Evolutionary conservation across 2,329 filamentous ascomycete genomes (phyloP).

Genomic region (Coleophoma crateriformis): DNA sequence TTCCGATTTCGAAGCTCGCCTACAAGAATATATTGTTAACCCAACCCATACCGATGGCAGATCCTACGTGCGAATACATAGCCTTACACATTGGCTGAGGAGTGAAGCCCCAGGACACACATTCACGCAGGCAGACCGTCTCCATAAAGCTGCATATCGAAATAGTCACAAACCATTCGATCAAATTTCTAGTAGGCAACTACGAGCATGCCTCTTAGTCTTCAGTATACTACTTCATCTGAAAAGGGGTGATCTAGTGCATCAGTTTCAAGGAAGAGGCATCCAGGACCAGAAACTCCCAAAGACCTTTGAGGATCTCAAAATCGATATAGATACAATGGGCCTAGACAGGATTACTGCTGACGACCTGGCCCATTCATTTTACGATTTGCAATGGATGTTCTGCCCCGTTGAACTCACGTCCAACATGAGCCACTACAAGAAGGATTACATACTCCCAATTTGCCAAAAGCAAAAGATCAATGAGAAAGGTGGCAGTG

Average conservation of each 20-base stretch:
- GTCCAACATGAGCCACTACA: neutral
- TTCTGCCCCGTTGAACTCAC: neutral
- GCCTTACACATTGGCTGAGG: no score
- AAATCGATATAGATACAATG: neutral
- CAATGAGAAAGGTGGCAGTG: slow-evolving; percentile 11
- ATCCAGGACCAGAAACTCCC: neutral
- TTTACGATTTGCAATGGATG: neutral
- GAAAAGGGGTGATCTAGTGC: neutral
- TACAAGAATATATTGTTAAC: no score
- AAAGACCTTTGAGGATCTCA: neutral
- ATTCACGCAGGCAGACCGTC: no score
- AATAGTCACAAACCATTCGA: no score
- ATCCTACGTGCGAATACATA: no score
- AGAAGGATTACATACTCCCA: neutral
- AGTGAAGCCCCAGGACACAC: no score
- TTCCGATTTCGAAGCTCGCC: no score
- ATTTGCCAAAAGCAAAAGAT: neutral
- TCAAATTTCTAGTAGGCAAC: no score
- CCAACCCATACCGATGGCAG: no score
- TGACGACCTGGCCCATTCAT: neutral
- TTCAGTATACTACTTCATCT: neutral
- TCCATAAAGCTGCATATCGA: no score
- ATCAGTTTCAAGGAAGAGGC: neutral
- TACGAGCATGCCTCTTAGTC: neutral
- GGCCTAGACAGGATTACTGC: neutral